phyloP scores from a whole-genome alignment of 805 yeast genomes.

The Lachancea waltii region DNA sequence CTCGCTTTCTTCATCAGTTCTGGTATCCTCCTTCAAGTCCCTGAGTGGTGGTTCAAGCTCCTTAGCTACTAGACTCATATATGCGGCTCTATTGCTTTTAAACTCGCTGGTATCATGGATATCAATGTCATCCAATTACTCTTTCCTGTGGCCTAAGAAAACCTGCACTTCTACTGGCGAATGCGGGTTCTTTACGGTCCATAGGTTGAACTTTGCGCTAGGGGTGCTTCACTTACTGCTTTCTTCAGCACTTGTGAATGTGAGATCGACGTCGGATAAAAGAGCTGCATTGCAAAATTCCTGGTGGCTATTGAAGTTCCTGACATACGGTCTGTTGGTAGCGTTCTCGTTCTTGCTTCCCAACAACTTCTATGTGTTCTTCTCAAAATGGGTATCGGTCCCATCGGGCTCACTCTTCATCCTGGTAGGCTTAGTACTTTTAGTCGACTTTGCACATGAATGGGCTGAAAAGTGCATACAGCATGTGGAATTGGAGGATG shows the following conservation, averaged over 20 bases:
- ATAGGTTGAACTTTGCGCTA: conserved; percentile 80
- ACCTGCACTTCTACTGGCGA: conserved; percentile 78
- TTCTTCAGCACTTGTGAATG: conserved; percentile 63
- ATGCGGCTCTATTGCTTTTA: conserved; percentile 69
- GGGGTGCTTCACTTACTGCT: conserved; percentile 71
- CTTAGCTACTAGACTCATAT: conserved; percentile 76
- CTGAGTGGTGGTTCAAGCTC: conserved; percentile 64
- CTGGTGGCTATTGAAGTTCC: conserved; percentile 75
- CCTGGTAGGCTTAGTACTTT: conserved; percentile 78
- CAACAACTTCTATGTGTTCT: conserved; percentile 75
- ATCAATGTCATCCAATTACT: conserved; percentile 70
- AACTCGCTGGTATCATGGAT: conserved; percentile 89
- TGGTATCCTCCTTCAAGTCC: conserved; percentile 45
- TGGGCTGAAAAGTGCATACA: conserved; percentile 97
- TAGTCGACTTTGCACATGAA: conserved; percentile 96
- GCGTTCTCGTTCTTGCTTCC: conserved; percentile 72
- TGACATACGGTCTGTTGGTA: conserved; percentile 50
- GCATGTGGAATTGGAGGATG: conserved; percentile 78
- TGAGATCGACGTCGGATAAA: conserved; percentile 69
- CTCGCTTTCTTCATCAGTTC: conserved; percentile 68
- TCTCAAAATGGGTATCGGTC: conserved; percentile 88
- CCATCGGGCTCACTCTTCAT: conserved; percentile 78
- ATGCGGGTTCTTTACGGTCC: conserved; percentile 94
- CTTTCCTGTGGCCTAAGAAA: conserved; percentile 64
- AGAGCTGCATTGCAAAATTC: conserved; percentile 86